Base-by-base conservation (phyloP, 1,284 basidiomycete genomes). In the Bondarzewia mesenterica region DNA sequence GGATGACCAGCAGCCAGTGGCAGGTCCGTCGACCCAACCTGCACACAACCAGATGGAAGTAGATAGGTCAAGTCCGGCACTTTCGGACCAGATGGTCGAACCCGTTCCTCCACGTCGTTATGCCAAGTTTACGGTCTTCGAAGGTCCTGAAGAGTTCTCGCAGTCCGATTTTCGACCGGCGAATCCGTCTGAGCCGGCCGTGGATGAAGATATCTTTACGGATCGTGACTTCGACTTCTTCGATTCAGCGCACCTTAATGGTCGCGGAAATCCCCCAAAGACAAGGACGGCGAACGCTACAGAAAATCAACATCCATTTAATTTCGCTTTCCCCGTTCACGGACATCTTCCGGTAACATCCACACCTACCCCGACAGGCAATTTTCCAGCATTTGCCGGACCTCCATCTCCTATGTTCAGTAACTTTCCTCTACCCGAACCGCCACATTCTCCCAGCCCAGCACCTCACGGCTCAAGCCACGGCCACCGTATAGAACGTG, bases 401-500 rank as follows among this genome's bases (percentile, higher is more conserved):
- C 27, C 42, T n/a, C 12, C 53, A 18, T 51, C 54, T 20, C 53
- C 52, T 5, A 29, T 67, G 72, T 63, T 72, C 73, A 22, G 27
- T 49, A 72, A 62, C 37, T 79, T 84, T 54, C 77, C 80, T 8
- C 78, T 77, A 60, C 81, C 82, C 3, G 82, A 85, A 56, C 72
- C 76, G 12, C 81, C 83, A 2, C 77, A 77, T 44, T 85, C 83
- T 7, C 85, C 83, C n/a, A 78, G 82, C 2, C 84, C 83, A 25
- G 70, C 70, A 23, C 68, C 70, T 43, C 44, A 46, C 3, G 29
- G 48, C 21, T 7, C 35, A 15, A 47, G 16, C 32, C 20, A 47
- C 6, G 29, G 21, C 8, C 39, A 48, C 16, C 48, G 36, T 44
- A 49, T 60, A 15, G 60, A 65, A 27, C 63, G 65, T 20, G 57